Conservation (phyloP, 208 protist genomes). For the Leishmania tarentolae region DNA sequence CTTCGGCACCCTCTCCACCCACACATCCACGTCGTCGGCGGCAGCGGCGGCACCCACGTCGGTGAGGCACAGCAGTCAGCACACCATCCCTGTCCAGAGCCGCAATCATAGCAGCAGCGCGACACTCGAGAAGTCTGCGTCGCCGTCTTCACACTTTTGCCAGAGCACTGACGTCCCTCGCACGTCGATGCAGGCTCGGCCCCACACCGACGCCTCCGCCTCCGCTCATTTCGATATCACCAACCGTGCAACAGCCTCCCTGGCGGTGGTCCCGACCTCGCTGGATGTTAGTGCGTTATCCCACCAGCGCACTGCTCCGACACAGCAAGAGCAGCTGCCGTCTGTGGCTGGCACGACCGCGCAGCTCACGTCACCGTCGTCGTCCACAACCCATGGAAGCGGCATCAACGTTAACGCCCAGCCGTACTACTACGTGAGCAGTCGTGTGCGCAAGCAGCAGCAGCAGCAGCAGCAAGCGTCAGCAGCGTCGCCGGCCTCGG, state of each 20-base stretch:
- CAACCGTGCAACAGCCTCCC: constrained; percentile 12
- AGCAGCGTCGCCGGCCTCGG: constrained; percentile 1
- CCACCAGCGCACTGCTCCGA: background rate
- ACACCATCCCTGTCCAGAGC: background rate
- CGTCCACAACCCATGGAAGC: constrained; percentile 28
- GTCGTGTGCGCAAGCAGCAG: constrained; percentile 34
- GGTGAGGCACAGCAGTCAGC: background rate
- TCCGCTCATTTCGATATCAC: constrained; percentile 35
- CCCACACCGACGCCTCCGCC: constrained; percentile 11
- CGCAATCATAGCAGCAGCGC: background rate
- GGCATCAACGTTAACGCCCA: constrained; percentile 68
- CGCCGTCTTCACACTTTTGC: background rate
- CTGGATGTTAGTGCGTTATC: background rate
- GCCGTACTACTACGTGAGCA: constrained; percentile 68
- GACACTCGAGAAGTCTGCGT: background rate
- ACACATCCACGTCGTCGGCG: background rate
- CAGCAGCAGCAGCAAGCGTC: constrained; percentile 22
- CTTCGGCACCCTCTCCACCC: constrained; percentile 4
- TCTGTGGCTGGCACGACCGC: constrained; percentile 4
- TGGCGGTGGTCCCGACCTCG: background rate
- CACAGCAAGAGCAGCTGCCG: constrained; percentile 19
- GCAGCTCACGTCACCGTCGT: constrained; percentile 13
- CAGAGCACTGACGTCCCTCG: background rate
- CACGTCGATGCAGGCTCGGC: constrained; percentile 5
- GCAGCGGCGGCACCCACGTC: background rate